Conservation (phyloP, 305 asterid species). For the Fraxinus nigra region DNA sequence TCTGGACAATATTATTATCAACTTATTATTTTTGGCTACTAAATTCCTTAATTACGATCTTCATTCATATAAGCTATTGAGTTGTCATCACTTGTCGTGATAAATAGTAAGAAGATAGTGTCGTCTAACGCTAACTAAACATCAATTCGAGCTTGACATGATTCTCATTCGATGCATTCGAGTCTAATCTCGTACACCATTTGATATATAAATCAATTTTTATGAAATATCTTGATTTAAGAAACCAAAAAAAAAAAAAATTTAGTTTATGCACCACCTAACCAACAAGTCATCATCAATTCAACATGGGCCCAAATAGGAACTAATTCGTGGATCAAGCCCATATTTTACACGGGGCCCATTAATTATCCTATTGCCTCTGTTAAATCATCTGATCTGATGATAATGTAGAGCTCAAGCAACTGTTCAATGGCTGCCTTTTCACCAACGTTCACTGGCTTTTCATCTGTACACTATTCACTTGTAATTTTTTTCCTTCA, state of each 20-base stretch:
- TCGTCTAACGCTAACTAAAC: not conserved
- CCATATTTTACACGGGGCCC: not conserved
- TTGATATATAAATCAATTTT: not conserved
- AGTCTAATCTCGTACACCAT: not conserved
- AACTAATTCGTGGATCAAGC: not conserved
- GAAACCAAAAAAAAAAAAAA: not conserved
- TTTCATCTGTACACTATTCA: constrained; percentile 26
- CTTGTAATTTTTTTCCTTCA: constrained; percentile 24
- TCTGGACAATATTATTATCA: too few relatives aligned
- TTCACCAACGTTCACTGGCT: constrained; percentile 26
- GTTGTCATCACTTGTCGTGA: not conserved
- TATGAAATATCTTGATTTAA: too few relatives aligned
- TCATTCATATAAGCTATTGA: not conserved
- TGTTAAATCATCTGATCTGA: not conserved
- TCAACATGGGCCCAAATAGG: not conserved
- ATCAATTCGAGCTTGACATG: not conserved
- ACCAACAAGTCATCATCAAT: not conserved
- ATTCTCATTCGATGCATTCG: not conserved
- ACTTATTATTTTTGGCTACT: too few relatives aligned
- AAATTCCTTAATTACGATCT: too few relatives aligned
- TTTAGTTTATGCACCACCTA: too few relatives aligned
- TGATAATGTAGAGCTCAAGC: not conserved
- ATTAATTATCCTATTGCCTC: not conserved
- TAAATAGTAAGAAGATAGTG: not conserved
- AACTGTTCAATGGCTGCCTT: constrained; percentile 43